phyloP scores from a whole-genome alignment of 2,329 filamentous ascomycete genomes.

The Metarhizium anisopliae region DNA sequence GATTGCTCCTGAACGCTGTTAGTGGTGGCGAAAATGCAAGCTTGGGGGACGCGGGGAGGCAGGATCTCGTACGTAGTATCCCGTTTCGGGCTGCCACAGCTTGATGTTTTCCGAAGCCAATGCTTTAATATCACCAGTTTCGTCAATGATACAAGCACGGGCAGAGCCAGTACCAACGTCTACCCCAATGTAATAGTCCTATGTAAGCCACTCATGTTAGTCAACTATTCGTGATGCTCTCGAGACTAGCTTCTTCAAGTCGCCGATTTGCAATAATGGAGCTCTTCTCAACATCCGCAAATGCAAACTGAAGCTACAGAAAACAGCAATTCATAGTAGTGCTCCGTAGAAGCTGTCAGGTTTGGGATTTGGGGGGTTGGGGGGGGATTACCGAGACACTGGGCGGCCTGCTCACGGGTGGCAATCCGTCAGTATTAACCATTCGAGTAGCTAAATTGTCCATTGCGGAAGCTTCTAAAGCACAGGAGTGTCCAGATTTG shows the following conservation, averaged over 20 bases:
- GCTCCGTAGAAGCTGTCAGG: too few relatives aligned
- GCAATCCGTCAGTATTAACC: conserved; percentile 11
- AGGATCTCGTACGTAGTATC: conserved; percentile 55
- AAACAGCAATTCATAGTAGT: too few relatives aligned
- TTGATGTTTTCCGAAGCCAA: conserved; percentile 68
- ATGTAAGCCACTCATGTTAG: conserved; percentile 8
- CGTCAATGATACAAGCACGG: conserved; percentile 90
- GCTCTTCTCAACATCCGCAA: too few relatives aligned
- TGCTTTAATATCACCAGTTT: conserved; percentile 76
- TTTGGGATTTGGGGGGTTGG: not conserved
- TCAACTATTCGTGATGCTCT: not conserved
- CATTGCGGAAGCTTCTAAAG: conserved; percentile 2
- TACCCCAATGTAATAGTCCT: conserved; percentile 69
- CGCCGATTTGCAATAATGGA: too few relatives aligned
- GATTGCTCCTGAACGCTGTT: conserved; percentile 69
- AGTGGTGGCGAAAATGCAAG: conserved; percentile 6
- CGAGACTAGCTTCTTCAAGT: too few relatives aligned
- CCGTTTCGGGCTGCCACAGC: conserved; percentile 68
- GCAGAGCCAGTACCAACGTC: conserved; percentile 96
- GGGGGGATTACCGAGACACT: conserved; percentile 21
- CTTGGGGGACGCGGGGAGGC: not conserved
- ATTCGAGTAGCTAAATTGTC: conserved; percentile 7
- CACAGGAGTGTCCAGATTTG: not conserved
- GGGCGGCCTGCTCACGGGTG: conserved; percentile 22
- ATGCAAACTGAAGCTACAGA: too few relatives aligned